A percentile compares a stretch with the other conserved stretches of the same genome.
These are phyloP conservation scores for Sphaerosporella brunnea DNA, from an alignment of 495 filamentous ascomycete species.

Conservation along the genomic window DNA sequence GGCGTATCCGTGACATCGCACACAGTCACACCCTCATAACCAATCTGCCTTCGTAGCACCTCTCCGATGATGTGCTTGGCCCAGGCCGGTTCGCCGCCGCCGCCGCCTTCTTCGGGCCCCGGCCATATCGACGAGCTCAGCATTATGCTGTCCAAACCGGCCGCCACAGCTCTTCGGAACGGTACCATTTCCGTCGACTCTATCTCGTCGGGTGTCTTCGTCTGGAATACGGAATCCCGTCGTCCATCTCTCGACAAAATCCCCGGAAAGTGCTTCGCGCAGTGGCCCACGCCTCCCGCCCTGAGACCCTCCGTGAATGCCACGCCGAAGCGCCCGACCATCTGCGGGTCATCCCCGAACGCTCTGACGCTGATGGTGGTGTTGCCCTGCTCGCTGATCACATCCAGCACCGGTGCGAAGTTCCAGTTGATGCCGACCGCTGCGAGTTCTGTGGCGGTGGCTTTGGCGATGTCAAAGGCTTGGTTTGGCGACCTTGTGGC, in stretches of 20 bases:
- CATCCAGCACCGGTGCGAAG: slow-evolving; percentile 27
- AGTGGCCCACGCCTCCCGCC: slow-evolving; percentile 24
- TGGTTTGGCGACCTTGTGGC: slow-evolving; percentile 26
- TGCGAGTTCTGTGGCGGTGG: slow-evolving; percentile 25
- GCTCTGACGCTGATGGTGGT: slow-evolving; percentile 20
- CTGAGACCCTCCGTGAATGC: slow-evolving; percentile 26
- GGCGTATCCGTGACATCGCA: slow-evolving; percentile 27
- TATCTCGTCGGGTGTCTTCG: slow-evolving; percentile 20
- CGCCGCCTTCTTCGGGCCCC: slow-evolving; percentile 9
- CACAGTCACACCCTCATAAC: slow-evolving; percentile 26
- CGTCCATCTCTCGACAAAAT: slow-evolving; percentile 15
- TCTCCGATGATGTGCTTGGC: slow-evolving; percentile 25
- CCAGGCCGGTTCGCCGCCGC: slow-evolving; percentile 6
- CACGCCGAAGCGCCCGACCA: slow-evolving; percentile 24
- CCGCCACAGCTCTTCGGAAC: slow-evolving; percentile 25
- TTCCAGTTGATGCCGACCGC: slow-evolving; percentile 28
- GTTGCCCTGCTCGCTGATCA: slow-evolving; percentile 21
- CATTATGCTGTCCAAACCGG: slow-evolving; percentile 26
- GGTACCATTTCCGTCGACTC: slow-evolving; percentile 25
- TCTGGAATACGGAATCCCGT: slow-evolving; percentile 16
- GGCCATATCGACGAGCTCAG: slow-evolving; percentile 25
- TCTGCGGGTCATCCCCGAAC: slow-evolving; percentile 26
- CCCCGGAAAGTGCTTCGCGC: slow-evolving; percentile 27
- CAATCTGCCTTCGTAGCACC: slow-evolving; percentile 25
- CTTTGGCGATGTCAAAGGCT: slow-evolving; percentile 27